Base-by-base conservation (phyloP, 768 basidiomycete genomes). In the Myochromella boudieri region DNA sequence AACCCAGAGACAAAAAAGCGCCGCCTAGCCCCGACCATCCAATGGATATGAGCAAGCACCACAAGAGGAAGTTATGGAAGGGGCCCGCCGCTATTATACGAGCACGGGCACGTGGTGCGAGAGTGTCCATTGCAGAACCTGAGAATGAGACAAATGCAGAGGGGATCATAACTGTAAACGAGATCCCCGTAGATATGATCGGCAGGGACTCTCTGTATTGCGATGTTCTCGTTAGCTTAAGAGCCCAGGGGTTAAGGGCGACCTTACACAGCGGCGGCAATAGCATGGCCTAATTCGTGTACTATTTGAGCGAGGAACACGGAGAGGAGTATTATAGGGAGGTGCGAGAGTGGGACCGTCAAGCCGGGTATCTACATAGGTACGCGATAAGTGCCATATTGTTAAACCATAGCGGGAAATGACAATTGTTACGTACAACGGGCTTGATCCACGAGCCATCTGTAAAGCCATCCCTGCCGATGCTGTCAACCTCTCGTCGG, bases 221-320 rank as follows among this genome's bases (percentile, higher is more conserved):
- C 29, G 21, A 18, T 31, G 10, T 4, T n/a, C 21, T 22, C 41
- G 9, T 12, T 39, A 34, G 24, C 29, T 32, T 24, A 9, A 42
- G 22, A 42, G 12, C 22, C 38, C 27, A n/a, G 34, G 14, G 42
- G 11, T 15, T 1, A 28, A 21, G 9, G 37, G 29, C 17, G 33
- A 17, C 66, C 87, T 59, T 63, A 91, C 87, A 85, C 58, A 15
- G 89, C 85, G 10, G 85, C 91, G 7, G 82, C 70, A 34, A 92
- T 58, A 10, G 84, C 87, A 63, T 95, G 91, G 5, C 91, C 91
- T 0, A 78, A 63, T 66, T 95, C 91, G 54, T 94, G 91, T 15
- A 87, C 60, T n/a, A 84, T 55, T 62, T 92, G 91, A 44, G 77
- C 76, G 7, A 79, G 18, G 37, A 84, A 71, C 12, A 93, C 71